Conservation (phyloP, 1,284 basidiomycete genomes). For the Ustilago nuda region DNA sequence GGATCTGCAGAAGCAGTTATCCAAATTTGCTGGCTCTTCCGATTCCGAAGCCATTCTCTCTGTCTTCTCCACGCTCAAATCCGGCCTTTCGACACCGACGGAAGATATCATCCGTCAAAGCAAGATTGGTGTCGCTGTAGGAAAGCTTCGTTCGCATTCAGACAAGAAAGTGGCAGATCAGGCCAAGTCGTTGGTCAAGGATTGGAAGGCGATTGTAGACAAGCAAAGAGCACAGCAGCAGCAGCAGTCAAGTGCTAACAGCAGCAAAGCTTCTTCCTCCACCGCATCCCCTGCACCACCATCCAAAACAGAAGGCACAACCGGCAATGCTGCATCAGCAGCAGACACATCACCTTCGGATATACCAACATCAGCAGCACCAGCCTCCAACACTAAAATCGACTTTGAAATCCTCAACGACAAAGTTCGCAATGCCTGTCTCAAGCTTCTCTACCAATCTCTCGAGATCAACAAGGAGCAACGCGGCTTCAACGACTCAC, state of each 20-base stretch:
- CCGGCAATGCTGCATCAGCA: conserved; percentile 21
- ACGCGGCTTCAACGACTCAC: conserved; percentile 47
- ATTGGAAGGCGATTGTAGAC: conserved; percentile 66
- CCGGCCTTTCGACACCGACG: conserved; percentile 79
- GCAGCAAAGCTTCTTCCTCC: conserved; percentile 32
- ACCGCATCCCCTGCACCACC: conserved; percentile 49
- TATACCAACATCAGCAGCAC: conserved; percentile 21
- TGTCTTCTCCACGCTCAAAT: conserved; percentile 81
- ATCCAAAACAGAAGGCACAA: conserved; percentile 16
- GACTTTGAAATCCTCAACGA: conserved; percentile 70
- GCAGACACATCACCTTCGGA: conserved; percentile 33
- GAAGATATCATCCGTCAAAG: conserved; percentile 80
- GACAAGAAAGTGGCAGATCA: conserved; percentile 81
- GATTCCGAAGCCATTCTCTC: conserved; percentile 77
- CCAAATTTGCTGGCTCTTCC: conserved; percentile 45
- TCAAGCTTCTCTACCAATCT: conserved; percentile 90
- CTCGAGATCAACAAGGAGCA: conserved; percentile 72
- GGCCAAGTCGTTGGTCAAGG: conserved; percentile 88
- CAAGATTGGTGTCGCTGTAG: conserved; percentile 87
- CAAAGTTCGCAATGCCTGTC: conserved; percentile 85
- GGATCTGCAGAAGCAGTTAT: conserved; percentile 56
- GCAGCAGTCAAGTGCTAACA: conserved; percentile 25
- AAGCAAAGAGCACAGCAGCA: conserved; percentile 71
- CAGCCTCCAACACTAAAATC: conserved; percentile 46
- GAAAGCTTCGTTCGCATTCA: conserved; percentile 83